A percentile compares a stretch with the other conserved stretches of the same genome.
Conservation (phyloP, 73 alveolate species). For the Paramecium biaurelia region DNA sequence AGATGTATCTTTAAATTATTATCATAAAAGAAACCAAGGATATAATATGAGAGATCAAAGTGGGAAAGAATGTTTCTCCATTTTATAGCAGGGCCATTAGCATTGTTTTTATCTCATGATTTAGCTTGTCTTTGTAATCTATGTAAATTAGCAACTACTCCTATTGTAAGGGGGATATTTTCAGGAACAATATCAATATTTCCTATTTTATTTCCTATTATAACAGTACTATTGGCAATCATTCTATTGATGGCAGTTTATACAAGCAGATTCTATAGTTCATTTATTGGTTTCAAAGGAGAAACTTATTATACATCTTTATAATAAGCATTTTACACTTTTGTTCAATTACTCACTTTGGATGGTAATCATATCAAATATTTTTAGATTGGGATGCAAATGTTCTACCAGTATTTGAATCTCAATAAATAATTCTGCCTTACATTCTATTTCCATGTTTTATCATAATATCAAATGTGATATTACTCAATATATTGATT, state of each 20-base stretch:
- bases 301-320: slow-evolving; percentile 18
- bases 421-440: background rate
- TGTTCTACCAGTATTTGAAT: slow-evolving; percentile 13
- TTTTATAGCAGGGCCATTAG: slow-evolving; percentile 43
- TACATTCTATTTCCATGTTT: background rate
- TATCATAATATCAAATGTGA: slow-evolving; percentile 2
- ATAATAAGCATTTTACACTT: slow-evolving; percentile 17
- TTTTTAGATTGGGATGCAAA: slow-evolving; percentile 32
- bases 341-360: background rate
- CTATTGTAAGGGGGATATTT: slow-evolving; percentile 19
- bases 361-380: background rate
- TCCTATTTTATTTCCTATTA: background rate
- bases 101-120: background rate
- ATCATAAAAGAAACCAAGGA: background rate
- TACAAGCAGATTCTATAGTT: background rate
- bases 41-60: background rate
- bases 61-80: slow-evolving; percentile 40
- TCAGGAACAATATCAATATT: slow-evolving; percentile 24
- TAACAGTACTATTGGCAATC: background rate
- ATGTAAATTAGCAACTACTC: slow-evolving; percentile 36
- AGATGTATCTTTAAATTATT: background rate
- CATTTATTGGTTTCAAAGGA: slow-evolving; percentile 25
- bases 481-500: slow-evolving; percentile 18
- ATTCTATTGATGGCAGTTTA: background rate
- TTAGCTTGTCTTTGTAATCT: slow-evolving; percentile 16